A percentile compares a stretch with the other conserved stretches of the same genome.
Evolutionary conservation across 75 land plant species (phyloP).

Genomic region (Cunninghamia lanceolata): DNA sequence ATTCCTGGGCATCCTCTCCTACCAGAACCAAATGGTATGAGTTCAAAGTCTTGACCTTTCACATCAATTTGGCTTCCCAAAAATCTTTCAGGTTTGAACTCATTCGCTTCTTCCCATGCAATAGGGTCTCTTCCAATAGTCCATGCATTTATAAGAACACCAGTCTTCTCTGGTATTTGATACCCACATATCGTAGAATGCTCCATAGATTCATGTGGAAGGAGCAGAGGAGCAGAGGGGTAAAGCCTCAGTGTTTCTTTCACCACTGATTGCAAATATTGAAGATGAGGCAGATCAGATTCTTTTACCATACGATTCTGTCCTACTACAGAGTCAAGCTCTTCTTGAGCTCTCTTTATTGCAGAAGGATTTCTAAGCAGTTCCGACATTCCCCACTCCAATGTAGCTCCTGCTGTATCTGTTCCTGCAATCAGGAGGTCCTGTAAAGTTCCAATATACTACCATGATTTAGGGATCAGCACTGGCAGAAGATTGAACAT

Average conservation of each 20-base stretch:
- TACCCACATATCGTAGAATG: slow-evolving; percentile 23
- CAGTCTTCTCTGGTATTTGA: slow-evolving; percentile 34
- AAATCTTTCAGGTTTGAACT: slow-evolving; percentile 16
- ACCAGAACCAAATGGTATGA: slow-evolving; percentile 15
- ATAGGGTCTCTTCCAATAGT: slow-evolving; percentile 11
- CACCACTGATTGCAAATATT: slow-evolving; percentile 5
- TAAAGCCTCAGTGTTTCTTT: slow-evolving; percentile 17
- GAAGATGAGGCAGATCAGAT: slow-evolving; percentile 9
- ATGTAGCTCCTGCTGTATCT: slow-evolving; percentile 3
- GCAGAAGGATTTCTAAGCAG: neutral
- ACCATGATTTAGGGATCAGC: neutral
- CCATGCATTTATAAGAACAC: slow-evolving; percentile 10
- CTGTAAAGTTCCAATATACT: neutral
- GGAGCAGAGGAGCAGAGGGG: slow-evolving; percentile 31
- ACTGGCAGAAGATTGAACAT: neutral
- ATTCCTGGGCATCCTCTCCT: slow-evolving; percentile 9
- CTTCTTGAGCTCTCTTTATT: slow-evolving; percentile 4
- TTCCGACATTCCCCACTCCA: slow-evolving; percentile 15
- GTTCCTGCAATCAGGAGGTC: slow-evolving; percentile 12
- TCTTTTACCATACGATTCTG: neutral
- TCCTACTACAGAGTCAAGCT: slow-evolving; percentile 18
- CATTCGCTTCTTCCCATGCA: slow-evolving; percentile 1
- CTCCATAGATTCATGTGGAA: slow-evolving; percentile 34
- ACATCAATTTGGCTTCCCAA: slow-evolving; percentile 7
- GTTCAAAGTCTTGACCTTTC: slow-evolving; percentile 8